Base-by-base conservation (phyloP, 768 basidiomycete genomes). In the Crassisporium funariophilum region DNA sequence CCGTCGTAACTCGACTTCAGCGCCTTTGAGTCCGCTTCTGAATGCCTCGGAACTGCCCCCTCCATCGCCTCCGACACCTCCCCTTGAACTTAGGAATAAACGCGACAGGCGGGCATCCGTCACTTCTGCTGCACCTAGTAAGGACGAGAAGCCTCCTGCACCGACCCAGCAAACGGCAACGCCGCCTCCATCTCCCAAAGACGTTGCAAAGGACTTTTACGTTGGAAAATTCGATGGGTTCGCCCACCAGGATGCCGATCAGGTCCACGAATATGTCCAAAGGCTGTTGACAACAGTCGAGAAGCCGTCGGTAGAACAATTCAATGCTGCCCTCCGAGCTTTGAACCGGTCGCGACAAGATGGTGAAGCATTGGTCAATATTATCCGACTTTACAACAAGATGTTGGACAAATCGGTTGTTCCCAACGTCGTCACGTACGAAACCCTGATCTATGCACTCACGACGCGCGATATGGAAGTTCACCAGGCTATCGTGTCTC, bases 331-430 rank as follows among this genome's bases (percentile, higher is more conserved):
- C 4, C 65, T 93, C 16, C 59, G 72, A 1, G 82, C 79, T 0
- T 64, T 92, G 2, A 56, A 71, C 27, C 58, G 64, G 23, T 68
- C 75, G 41, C 75, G 84, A 54, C 35, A 45, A 13, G 46, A 60
- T 8, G 82, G 82, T 6, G 78, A 79, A 50, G 79, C 82, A 5
- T 72, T 90, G 22, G 64, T 73, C 0, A 59, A 75, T 33, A 66
- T 91, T 27, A 62, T 88, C 43, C 78, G 83, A 39, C 75, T 83
- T 2, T 95, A 94, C 69, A 79, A 89, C 52, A 72, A 81, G 38
- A 81, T 95, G 75, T 67, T 92, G 46, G 67, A 74, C 20, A 73
- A 68, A 22, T 77, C 79, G 13, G 61, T 93, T 4, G 57, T 77
- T 0, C 91, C 94, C 7, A 84, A 84, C 41, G 46, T 68, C 10